Evolutionary conservation across 2,329 filamentous ascomycete species (phyloP), one percentile per base, ranked within the genome.

Genomic region (Onygenales sp.): DNA sequence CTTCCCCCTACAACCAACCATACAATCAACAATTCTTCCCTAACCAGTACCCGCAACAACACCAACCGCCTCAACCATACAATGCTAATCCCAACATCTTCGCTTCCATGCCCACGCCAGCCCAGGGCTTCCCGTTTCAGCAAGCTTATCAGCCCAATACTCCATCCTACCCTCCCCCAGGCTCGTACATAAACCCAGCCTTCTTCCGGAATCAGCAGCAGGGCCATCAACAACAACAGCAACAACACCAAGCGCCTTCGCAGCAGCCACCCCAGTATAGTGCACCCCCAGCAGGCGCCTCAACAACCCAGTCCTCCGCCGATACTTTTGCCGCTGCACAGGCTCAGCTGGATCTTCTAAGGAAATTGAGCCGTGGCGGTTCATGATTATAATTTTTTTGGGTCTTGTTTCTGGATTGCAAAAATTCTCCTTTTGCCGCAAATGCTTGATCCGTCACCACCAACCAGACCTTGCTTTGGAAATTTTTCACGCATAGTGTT

Each of bases 161-260:
- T 6, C 69, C 69, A 52, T 64, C 62, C 36, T 62, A 70, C 42
- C 63, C 72, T 13, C 65, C 69, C 38, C 65, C 66, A 45, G 70
- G 75, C 57, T 70, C 76, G 8, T 79, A 79, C 59, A 75, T 82
- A 55, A 83, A 82, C 58, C 81, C 81, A 3, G 75, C 78, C 1
- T 78, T 84, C 62, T 73, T 84, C 54, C 75, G 77, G 58, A 64
- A 64, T 17, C 51, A 72, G 42, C 75, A 76, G 53, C 69, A 73
- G 43, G 71, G 72, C 50, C 72, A 72, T 55, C 69, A 67, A 32
- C 64, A 66, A 41, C 62, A 62, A 35, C 60, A 61, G 14, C 63
- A 62, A 52, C 58, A 60, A 33, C 61, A 64, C 35, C 64, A 64
- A 54, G 42, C 67, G 57, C 52, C 56, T 39, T 42, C 43, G 27